Base-by-base conservation (phyloP, 495 filamentous ascomycete genomes). In the Aspergillus hancockii region DNA sequence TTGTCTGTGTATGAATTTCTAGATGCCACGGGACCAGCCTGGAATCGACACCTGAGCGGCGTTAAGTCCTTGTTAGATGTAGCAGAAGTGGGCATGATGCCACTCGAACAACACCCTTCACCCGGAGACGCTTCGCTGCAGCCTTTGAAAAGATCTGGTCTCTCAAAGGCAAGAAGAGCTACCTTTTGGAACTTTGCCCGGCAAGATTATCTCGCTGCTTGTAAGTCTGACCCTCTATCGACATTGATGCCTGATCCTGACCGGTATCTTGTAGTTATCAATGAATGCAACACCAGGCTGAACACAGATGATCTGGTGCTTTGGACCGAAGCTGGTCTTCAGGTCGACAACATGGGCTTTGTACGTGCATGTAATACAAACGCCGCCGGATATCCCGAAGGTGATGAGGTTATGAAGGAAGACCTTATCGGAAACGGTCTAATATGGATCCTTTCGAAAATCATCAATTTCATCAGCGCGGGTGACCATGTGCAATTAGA, bases 141-240 rank as follows among this genome's bases (percentile, higher is more conserved):
- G 14, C 58, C 60, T 28, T 53, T 60, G 3, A 76, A 73, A 54
- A 73, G 66, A 43, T 61, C 69, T 4, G 69, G 75, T 18, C 73
- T 81, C 1, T 84, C 81, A 1, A 82, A 81, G 64, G 83, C 83
- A 5, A 75, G 84, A 4, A 78, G 68, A 63, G 85, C 84, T 7
- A 84, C 81, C 1, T 87, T 87, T 64, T 87, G 85, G 85, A 86
- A 86, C 60, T 85, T 86, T 66, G 85, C 84, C 19, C 74, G 84
- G 38, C 85, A 87, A 64, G 85, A 87, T 63, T 84, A 86, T 70
- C 72, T 88, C 9, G 80, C 83, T 65, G 83, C 84, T 31, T 85
- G 82, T 85, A 73, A 78, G 82, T 78, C 10, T 12, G 22, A 50
- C 30, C 51, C 7, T 16, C 51, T 8, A 40, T 7, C 0, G 28